Percentiles rank a stretch among this genome's conserved stretches.
Evolutionary conservation across 352 stramenopile genomes (phyloP).

Genomic region (Phytophthora cactorum): DNA sequence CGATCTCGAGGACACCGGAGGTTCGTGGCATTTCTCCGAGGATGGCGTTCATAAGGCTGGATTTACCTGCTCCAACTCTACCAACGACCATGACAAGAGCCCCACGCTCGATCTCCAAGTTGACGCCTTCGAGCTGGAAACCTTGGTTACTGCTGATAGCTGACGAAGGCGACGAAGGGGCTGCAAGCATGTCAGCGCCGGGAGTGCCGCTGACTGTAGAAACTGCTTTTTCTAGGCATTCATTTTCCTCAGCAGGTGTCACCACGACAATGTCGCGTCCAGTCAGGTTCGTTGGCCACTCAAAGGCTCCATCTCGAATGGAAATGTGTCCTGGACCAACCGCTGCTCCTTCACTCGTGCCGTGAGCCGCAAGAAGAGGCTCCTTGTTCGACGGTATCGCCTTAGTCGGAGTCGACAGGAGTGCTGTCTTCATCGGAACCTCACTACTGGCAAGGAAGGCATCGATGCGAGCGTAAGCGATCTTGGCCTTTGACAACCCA

Average conservation of each 20-base stretch:
- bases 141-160: neutral
- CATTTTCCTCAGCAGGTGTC: neutral
- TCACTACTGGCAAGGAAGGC: conserved; percentile 26
- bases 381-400: neutral
- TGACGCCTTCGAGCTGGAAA: conserved; percentile 41
- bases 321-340: neutral
- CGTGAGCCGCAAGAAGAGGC: neutral
- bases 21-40: conserved; percentile 52
- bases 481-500: conserved; percentile 20
- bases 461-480: conserved; percentile 23
- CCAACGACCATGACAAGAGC: conserved; percentile 59
- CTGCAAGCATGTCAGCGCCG: too few species aligned
- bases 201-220: too few species aligned
- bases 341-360: too few species aligned
- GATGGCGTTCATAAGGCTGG: conserved; percentile 53
- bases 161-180: too few species aligned
- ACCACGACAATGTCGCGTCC: neutral
- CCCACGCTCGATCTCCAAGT: conserved; percentile 68
- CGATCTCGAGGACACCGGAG: conserved; percentile 25
- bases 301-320: neutral
- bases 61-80: conserved; percentile 54
- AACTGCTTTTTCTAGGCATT: neutral
- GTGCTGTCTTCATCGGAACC: too few species aligned
- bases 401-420: neutral
- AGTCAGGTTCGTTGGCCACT: neutral